phyloP scores from a whole-genome alignment of 257 asterid genomes.

The Rubia yunnanensis region DNA sequence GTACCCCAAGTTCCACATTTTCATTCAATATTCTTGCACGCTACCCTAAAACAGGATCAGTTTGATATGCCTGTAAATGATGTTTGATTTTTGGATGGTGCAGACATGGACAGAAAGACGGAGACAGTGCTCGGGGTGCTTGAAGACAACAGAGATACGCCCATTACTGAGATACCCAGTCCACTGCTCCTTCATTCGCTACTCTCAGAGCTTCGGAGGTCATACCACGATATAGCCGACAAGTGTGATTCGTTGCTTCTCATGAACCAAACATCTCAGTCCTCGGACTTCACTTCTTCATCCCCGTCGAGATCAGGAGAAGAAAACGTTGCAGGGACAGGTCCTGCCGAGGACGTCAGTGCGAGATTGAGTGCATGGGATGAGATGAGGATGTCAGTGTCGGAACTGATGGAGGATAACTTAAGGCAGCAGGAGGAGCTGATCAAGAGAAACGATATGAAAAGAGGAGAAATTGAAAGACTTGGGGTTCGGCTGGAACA shows the following conservation, averaged over 20 bases:
- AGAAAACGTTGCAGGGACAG: background rate
- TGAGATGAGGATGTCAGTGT: constrained; percentile 6
- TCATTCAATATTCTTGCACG: no score
- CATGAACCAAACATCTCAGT: background rate
- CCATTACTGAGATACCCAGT: background rate
- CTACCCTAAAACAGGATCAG: no score
- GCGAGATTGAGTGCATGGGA: background rate
- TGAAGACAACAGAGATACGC: constrained; percentile 30
- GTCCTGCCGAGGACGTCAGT: background rate
- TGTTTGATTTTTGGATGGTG: background rate
- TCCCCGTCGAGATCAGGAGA: background rate
- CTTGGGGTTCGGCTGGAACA: background rate
- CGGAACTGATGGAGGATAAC: constrained; percentile 25
- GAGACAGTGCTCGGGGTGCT: constrained; percentile 26
- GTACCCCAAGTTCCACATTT: no score
- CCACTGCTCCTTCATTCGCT: constrained; percentile 14
- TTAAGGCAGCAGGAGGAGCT: constrained; percentile 23
- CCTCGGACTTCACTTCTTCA: background rate
- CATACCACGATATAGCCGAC: constrained; percentile 25
- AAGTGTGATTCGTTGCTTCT: constrained; percentile 16
- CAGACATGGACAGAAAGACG: constrained; percentile 24
- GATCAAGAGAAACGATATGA: constrained; percentile 24
- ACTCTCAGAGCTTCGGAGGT: constrained; percentile 22
- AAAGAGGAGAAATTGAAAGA: constrained; percentile 14
- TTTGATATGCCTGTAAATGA: no score